Conservation (phyloP, 768 basidiomycete genomes). For the Pholiota microspora region DNA sequence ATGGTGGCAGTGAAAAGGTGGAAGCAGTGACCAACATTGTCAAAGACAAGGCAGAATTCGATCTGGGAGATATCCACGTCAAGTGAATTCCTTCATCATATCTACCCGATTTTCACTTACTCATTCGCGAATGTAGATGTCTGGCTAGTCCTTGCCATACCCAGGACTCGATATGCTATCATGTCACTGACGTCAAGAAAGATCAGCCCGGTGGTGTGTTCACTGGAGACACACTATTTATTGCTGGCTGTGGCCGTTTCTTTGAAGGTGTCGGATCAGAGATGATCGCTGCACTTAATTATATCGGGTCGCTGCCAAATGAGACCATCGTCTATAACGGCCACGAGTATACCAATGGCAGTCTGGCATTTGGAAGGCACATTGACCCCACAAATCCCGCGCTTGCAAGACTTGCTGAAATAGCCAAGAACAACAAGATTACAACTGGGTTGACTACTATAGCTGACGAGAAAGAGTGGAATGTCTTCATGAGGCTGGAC, state of each 20-base stretch:
- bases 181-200: conserved; percentile 55
- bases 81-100: conserved; percentile 37
- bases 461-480: conserved; percentile 92
- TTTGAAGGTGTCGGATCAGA: conserved; percentile 81
- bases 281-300: conserved; percentile 76
- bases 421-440: conserved; percentile 55
- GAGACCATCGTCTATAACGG: conserved; percentile 84
- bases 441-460: conserved; percentile 88
- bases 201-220: conserved; percentile 76
- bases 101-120: conserved; percentile 2
- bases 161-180: conserved; percentile 93
- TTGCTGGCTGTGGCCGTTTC: conserved; percentile 89
- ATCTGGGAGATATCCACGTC: conserved; percentile 62
- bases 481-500: conserved; percentile 87
- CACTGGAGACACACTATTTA: conserved; percentile 93
- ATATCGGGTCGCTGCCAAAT: conserved; percentile 73
- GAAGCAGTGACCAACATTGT: conserved; percentile 70
- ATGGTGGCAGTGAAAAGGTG: conserved; percentile 77
- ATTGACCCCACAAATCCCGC: conserved; percentile 61
- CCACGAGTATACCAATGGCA: conserved; percentile 87
- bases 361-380: conserved; percentile 64
- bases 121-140: conserved; percentile 45
- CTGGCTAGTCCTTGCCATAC: conserved; percentile 93
- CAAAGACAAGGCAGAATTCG: conserved; percentile 80
- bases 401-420: conserved; percentile 53